These are phyloP conservation scores for Fusarium sp. DNA, from an alignment of 2,329 filamentous ascomycete genomes.

Conservation along the genomic window DNA sequence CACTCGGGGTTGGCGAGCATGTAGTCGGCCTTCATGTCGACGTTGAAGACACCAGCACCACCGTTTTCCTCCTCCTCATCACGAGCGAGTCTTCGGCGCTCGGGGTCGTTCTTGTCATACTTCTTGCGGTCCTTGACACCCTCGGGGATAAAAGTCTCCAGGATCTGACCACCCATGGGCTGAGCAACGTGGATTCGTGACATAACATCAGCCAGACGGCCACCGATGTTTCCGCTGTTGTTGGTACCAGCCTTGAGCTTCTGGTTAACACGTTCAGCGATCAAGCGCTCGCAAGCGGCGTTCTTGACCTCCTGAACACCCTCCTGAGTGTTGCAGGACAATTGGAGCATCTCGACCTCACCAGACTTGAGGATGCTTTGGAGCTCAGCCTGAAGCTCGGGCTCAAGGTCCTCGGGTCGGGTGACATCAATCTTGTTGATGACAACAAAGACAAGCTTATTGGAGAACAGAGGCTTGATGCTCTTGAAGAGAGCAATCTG, in stretches of 20 bases:
- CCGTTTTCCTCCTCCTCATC: constrained; percentile 93
- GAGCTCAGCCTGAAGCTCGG: constrained; percentile 79
- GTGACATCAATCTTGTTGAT: constrained; percentile 98
- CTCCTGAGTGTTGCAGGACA: constrained; percentile 94
- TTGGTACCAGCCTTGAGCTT: constrained; percentile 94
- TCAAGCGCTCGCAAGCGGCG: constrained; percentile 88
- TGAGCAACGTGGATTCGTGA: constrained; percentile 96
- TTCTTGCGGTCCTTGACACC: constrained; percentile 82
- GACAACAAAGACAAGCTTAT: constrained; percentile 96
- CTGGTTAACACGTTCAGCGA: constrained; percentile 92
- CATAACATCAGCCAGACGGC: constrained; percentile 88
- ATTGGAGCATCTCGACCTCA: constrained; percentile 90
- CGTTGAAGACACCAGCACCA: constrained; percentile 94
- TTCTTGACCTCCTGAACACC: constrained; percentile 96
- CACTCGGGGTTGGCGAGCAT: constrained; percentile 87
- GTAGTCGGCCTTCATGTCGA: constrained; percentile 91
- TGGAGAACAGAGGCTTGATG: constrained; percentile 95
- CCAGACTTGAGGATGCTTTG: constrained; percentile 83
- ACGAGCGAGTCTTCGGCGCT: constrained; percentile 80
- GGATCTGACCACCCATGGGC: constrained; percentile 81
- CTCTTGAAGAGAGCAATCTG: constrained; percentile 96
- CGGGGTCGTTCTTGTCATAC: constrained; percentile 90
- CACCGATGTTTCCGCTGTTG: constrained; percentile 77
- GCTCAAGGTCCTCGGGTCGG: constrained; percentile 85
- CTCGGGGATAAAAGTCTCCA: constrained; percentile 89